Base-by-base conservation (phyloP, 2,329 filamentous ascomycete genomes). In the Chaetomiaceae sp. region DNA sequence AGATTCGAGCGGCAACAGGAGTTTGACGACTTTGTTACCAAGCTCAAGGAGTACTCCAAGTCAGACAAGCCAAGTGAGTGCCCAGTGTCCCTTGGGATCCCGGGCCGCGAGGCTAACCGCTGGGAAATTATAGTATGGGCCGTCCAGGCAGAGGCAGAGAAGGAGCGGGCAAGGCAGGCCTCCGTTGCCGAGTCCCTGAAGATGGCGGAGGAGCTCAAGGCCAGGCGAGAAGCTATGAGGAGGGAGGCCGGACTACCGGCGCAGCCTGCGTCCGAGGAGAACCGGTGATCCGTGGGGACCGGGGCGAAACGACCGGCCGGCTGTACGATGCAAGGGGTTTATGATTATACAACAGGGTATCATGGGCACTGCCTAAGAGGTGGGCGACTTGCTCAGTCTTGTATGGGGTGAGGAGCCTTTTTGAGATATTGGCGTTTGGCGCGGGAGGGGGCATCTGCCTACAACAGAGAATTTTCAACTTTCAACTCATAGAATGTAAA, bases 41-140 rank as follows among this genome's bases (percentile, higher is more conserved):
- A 85, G 63, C 72, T 99, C 67, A 96, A 95, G 77, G 83, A 92
- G 64, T 89, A 91, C 69, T 88, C 89, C 23, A 95, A 91, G 74
- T 94, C 87, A 14, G 87, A 95, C 67, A 96, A 92, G 74, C 89
- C 89, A 39, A 95, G 91, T 95, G 78, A 57, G 86, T 75, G 20
- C 7, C n/a, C 22, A 12, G 15, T 2, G 2, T 20, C 6, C 23
- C 3, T n/a, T 6, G 23, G 15, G 27, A 12, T 12, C 33, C 12
- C 20, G 12, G 27, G 1, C 12, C 8, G 8, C 15, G 22, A 25
- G 17, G 36, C 20, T 47, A 47, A 47, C 51, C n/a, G n/a, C n/a
- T n/a, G n/a, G 48, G 1, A 31, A 17, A 22, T 9, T 47, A 3
- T 43, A 80, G 78, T 81, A 55, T 80, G 75, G 76, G 64, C 73